Evolutionary conservation across 495 filamentous ascomycete species (phyloP), one percentile per base, ranked within the genome.

Genomic region (Penicillium fimorum): DNA sequence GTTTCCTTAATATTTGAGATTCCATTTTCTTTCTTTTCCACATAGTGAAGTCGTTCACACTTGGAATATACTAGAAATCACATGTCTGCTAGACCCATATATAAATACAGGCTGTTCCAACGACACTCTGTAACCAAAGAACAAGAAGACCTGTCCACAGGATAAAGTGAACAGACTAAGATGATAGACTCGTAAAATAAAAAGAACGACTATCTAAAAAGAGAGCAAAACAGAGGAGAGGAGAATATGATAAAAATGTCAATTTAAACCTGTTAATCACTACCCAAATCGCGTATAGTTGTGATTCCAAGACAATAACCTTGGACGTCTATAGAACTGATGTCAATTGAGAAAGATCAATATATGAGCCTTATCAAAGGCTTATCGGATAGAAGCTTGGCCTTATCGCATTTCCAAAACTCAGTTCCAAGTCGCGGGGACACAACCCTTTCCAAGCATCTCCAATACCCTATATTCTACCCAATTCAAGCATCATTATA

Each of bases 351-450:
- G 49, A 47, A 50, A 57, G 41, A 47, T 49, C 6, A 7, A 38
- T 8, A 7, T 38, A 38, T 38, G 35, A 20, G 42, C 54, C 12
- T 55, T 27, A 29, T 30, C 42, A 46, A 46, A 46, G 10, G n/a
- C 60, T 52, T 58, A 62, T 62, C 60, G n/a, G 53, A 59, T 59
- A 59, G 44, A 52, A 54, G 43, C 52, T 40, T 9, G 17, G 17
- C 33, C 40, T 54, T 48, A 45, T 56, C 59, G 57, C 18, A 37
- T 45, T 55, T 52, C 60, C 65, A 66, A 68, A 68, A 60, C 55
- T 63, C 55, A 50, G 46, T 52, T 51, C 18, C 29, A 38, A 47
- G 58, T 55, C 56, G 65, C 65, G 65, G 65, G 63, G 65, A 50
- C 55, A 55, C 30, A 17, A 37, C 29, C 17, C 17, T 20, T 18